phyloP scores from a whole-genome alignment of 108 stramenopile genomes.

The Mayamaea pseudoterrestris region DNA sequence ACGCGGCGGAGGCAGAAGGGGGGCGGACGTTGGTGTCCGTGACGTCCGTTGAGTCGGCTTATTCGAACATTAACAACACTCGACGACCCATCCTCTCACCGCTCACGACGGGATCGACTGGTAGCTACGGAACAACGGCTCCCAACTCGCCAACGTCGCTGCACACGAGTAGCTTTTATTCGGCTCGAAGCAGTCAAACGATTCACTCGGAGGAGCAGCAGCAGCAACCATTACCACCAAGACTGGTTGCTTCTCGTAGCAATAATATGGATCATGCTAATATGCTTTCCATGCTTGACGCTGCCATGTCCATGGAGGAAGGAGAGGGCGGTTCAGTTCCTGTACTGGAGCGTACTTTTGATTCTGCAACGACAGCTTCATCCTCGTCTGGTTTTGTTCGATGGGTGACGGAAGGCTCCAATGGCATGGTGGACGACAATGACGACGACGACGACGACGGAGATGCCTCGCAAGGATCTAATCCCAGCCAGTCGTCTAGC shows the following conservation, averaged over 20 bases:
- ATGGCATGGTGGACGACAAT: slow-evolving; percentile 13
- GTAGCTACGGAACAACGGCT: background rate
- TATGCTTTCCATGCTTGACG: too few relatives aligned
- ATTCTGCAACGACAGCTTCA: slow-evolving; percentile 4
- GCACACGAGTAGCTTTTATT: too few relatives aligned
- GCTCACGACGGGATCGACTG: slow-evolving; percentile 3
- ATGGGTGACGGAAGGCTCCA: background rate
- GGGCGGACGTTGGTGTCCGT: slow-evolving; percentile 2
- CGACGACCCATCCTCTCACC: slow-evolving; percentile 4
- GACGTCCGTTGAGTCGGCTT: slow-evolving; percentile 2
- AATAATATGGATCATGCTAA: too few relatives aligned
- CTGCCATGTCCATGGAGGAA: slow-evolving; percentile 18
- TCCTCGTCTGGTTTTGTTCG: background rate
- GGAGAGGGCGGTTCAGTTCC: slow-evolving; percentile 36
- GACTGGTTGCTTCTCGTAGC: too few relatives aligned
- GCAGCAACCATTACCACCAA: too few relatives aligned
- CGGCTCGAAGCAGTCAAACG: too few relatives aligned
- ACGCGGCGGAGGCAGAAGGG: too few relatives aligned
- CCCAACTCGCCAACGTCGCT: background rate
- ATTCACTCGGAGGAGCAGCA: too few relatives aligned
- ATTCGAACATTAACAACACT: background rate
- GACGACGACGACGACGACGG: slow-evolving; percentile 12
- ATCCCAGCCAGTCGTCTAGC: too few relatives aligned
- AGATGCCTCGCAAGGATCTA: background rate
- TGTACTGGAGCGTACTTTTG: slow-evolving; percentile 34